Evolutionary conservation across 2,329 filamentous ascomycete genomes (phyloP).

Genomic region (Clonostachys byssicola): DNA sequence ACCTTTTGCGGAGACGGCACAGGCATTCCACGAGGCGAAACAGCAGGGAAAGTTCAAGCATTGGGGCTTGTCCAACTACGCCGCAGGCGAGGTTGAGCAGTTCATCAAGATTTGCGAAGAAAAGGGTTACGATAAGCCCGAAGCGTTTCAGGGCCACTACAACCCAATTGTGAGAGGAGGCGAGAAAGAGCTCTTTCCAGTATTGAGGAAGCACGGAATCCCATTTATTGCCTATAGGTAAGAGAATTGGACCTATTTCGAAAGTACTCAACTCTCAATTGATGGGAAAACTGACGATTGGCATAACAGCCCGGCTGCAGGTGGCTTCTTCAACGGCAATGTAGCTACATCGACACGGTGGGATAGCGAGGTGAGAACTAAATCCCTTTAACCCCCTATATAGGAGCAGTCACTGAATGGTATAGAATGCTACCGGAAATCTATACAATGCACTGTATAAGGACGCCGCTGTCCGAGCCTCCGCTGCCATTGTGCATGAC

Average conservation of each 20-base stretch:
- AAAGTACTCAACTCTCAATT: neutral
- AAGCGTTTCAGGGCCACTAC: constrained; percentile 43
- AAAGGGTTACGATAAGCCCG: constrained; percentile 32
- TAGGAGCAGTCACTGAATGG: neutral
- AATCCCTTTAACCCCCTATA: constrained; percentile 3
- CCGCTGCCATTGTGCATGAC: constrained; percentile 15
- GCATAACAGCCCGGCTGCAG: constrained; percentile 1
- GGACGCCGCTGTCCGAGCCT: constrained; percentile 16
- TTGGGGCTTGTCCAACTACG: constrained; percentile 42
- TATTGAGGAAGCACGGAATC: constrained; percentile 33
- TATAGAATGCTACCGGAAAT: constrained; percentile 7
- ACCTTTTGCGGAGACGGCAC: constrained; percentile 30
- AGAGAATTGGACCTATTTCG: no score
- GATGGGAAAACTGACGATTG: neutral
- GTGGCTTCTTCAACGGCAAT: constrained; percentile 13
- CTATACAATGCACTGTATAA: constrained; percentile 17
- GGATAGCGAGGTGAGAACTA: constrained; percentile 15
- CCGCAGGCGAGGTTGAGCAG: constrained; percentile 33
- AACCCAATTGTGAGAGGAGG: constrained; percentile 34
- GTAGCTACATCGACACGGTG: constrained; percentile 9
- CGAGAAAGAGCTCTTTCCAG: constrained; percentile 35
- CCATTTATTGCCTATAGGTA: constrained; percentile 35
- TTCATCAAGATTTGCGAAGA: constrained; percentile 35
- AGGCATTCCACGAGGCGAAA: constrained; percentile 34
- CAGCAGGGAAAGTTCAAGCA: constrained; percentile 34